These are phyloP conservation scores for Yarrowia sp. DNA, from an alignment of 805 yeast species.

Conservation along the genomic window DNA sequence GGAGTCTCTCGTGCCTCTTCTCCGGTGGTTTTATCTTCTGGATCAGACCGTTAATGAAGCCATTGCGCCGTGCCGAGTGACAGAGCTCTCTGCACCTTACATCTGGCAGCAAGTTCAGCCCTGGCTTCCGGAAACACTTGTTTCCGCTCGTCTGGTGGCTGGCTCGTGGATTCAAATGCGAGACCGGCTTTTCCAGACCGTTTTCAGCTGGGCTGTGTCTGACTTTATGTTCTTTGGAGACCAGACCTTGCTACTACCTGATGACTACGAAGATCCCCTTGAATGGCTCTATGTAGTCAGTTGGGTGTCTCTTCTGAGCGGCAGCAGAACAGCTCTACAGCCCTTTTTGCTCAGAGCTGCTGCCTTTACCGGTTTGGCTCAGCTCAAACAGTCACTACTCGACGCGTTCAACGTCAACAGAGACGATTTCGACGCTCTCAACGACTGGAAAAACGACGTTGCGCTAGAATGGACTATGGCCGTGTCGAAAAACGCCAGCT, in stretches of 20 bases:
- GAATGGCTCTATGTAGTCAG: slow-evolving; percentile 11
- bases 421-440: neutral
- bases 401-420: slow-evolving; percentile 1
- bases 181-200: neutral
- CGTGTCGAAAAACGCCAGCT: slow-evolving; percentile 1
- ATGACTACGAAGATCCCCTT: neutral
- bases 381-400: neutral
- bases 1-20: neutral
- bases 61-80: neutral
- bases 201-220: neutral
- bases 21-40: neutral
- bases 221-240: slow-evolving; percentile 1
- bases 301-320: neutral
- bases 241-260: neutral
- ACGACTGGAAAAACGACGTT: slow-evolving; percentile 1
- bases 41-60: slow-evolving; percentile 4
- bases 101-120: slow-evolving; percentile 1
- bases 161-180: neutral
- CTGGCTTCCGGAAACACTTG: slow-evolving; percentile 2
- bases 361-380: neutral
- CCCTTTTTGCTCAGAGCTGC: neutral
- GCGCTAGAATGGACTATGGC: slow-evolving; percentile 9
- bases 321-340: neutral
- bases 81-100: neutral
- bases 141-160: neutral